Evolutionary conservation across 2,329 filamentous ascomycete genomes (phyloP), one percentile per base, ranked within the genome.

Genomic region (Microascus cirrosus): DNA sequence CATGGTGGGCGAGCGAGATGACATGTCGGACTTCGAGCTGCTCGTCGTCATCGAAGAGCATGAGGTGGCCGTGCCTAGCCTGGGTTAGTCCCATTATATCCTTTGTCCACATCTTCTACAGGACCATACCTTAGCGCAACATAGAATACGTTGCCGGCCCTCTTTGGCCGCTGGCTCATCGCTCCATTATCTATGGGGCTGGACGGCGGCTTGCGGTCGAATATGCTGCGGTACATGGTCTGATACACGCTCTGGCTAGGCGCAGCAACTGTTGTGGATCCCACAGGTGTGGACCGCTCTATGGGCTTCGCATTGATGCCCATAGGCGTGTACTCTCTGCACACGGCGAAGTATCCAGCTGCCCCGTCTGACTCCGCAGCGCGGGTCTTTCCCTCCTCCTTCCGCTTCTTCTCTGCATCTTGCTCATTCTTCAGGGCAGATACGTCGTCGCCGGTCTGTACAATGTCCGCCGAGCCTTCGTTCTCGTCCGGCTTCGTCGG

Each of bases 1-100:
- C 81, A 72, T 97, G 90, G 65, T 96, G 88, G 36, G 90, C 87
- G 11, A 99, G 80, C 0, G 92, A 96, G 59, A 99, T 90, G 58
- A 99, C 94, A 73, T 97, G 91, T 62, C 93, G 87, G 18, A 99
- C 94, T 72, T 99, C 94, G 64, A 96, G 80, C 71, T 97, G 92
- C 64, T 95, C 90, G 57, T 90, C 85, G 67, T 97, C 92, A 69
- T 99, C 94, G 71, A 96, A 99, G 11, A 99, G 83, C 90, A 99
- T 96, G 55, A 99, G 75, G 69, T 97, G 92, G 42, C 93, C 92
- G 71, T 96, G 92, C 68, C 91, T 92, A 15, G n/a, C 32, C 28
- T 13, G 15, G n/a, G 42, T 39, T 52, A 39, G 39, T 59, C 59
- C 10, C n/a, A 24, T 8, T 20, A 20, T 22, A 10, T 50, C 18